Conservation (phyloP, 31 red algal species). For the Bonnemaisonia californica region DNA sequence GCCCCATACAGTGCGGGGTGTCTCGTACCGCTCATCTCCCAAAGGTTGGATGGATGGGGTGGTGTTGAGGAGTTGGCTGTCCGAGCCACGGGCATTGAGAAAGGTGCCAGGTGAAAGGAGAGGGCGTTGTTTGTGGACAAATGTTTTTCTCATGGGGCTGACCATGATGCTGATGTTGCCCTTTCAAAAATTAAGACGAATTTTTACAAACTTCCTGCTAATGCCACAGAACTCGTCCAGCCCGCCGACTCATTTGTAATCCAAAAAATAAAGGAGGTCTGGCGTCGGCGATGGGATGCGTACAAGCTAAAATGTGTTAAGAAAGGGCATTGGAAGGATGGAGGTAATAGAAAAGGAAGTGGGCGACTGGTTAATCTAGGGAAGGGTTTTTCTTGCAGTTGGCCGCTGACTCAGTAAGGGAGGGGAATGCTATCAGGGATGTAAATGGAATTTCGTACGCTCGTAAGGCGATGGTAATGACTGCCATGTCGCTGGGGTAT, state of each 20-base stretch:
- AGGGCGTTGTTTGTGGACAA: constrained; percentile 30
- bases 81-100: background rate
- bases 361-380: constrained; percentile 3
- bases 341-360: background rate
- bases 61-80: background rate
- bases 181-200: constrained; percentile 4
- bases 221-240: constrained; percentile 29
- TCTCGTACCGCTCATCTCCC: constrained; percentile 4
- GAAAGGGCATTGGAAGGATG: background rate
- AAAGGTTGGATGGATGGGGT: constrained; percentile 35
- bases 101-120: background rate
- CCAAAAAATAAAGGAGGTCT: constrained; percentile 15
- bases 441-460: background rate
- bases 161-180: background rate
- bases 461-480: constrained; percentile 1
- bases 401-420: background rate
- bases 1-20: background rate
- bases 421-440: background rate
- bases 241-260: constrained; percentile 33
- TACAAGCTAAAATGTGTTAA: constrained; percentile 17
- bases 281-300: constrained; percentile 16
- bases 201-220: background rate
- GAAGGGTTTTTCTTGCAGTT: background rate
- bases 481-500: background rate
- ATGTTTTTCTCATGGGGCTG: background rate